These are phyloP conservation scores for Neurospora sp. DNA, from an alignment of 495 filamentous ascomycete genomes.

Conservation along the genomic window DNA sequence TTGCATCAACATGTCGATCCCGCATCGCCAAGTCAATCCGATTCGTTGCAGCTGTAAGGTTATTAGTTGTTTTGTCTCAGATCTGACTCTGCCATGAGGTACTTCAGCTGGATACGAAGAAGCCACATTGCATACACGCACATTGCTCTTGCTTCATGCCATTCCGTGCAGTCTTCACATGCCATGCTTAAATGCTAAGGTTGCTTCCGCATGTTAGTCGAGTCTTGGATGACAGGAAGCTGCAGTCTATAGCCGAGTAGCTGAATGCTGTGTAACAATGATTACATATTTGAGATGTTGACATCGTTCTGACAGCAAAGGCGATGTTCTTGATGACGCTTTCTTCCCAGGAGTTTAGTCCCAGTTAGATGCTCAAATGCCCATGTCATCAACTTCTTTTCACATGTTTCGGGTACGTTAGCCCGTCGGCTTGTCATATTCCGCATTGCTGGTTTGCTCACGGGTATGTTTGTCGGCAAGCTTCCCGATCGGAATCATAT, in stretches of 20 bases:
- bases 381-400: neutral
- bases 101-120: neutral
- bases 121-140: neutral
- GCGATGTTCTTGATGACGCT: neutral
- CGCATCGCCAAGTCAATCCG: neutral
- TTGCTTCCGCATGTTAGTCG: neutral
- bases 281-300: neutral
- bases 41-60: neutral
- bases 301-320: neutral
- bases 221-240: neutral
- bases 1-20: neutral
- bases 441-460: neutral
- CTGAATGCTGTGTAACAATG: neutral
- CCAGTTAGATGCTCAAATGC: neutral
- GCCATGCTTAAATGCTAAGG: neutral
- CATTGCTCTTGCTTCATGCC: neutral
- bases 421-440: neutral
- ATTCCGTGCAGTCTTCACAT: neutral
- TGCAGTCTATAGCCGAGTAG: neutral
- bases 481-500: neutral
- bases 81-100: neutral
- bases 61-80: neutral
- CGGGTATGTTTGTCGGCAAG: neutral
- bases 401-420: neutral
- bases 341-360: neutral